phyloP scores from a whole-genome alignment of 352 stramenopile species.

The Globisporangium nunn region DNA sequence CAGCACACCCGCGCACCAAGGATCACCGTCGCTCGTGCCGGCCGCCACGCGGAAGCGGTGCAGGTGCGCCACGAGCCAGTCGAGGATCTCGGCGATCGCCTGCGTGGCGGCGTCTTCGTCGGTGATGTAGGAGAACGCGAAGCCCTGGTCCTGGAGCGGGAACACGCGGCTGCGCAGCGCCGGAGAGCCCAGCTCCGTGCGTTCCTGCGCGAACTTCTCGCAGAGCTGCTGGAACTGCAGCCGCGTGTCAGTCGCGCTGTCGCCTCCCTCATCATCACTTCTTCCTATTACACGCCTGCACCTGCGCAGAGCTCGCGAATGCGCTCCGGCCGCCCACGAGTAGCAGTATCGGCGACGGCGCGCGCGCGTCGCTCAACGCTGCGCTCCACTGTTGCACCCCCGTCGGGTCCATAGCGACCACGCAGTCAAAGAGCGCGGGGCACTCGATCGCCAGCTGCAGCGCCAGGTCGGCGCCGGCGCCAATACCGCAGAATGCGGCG shows the following conservation, averaged over 20 bases:
- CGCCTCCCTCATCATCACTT: too few species aligned
- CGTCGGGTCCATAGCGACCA: conserved; percentile 65
- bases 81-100: conserved; percentile 76
- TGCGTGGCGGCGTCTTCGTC: conserved; percentile 86
- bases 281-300: conserved; percentile 18
- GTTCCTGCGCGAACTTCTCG: conserved; percentile 22
- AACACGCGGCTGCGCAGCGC: conserved; percentile 42
- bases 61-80: conserved; percentile 79
- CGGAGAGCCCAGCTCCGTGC: conserved; percentile 14
- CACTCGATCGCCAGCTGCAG: conserved; percentile 52
- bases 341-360: conserved; percentile 43
- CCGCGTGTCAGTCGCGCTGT: neutral
- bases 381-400: conserved; percentile 28
- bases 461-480: conserved; percentile 58
- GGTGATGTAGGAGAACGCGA: conserved; percentile 86
- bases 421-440: conserved; percentile 40
- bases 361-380: conserved; percentile 8
- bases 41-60: conserved; percentile 75
- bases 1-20: conserved; percentile 27
- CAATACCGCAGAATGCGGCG: conserved; percentile 58
- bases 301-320: conserved; percentile 52
- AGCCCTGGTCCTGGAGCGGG: conserved; percentile 65
- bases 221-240: conserved; percentile 47
- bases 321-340: conserved; percentile 59
- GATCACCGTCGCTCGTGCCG: conserved; percentile 71